Evolutionary conservation across 2,329 filamentous ascomycete genomes (phyloP).

Genomic region (Trichoderma cornu-damae): DNA sequence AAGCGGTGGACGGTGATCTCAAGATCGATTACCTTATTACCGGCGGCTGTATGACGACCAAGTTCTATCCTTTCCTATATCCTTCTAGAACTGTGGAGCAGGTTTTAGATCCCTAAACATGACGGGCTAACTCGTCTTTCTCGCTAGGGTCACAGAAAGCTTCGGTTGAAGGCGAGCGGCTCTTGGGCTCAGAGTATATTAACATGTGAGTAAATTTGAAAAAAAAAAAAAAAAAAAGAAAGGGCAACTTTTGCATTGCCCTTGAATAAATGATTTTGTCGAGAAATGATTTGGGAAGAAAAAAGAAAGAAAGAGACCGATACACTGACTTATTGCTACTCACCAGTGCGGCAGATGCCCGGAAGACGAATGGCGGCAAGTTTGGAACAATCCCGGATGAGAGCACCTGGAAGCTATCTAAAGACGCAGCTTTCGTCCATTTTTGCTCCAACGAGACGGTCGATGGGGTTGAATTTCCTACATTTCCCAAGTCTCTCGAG

Average conservation of each 20-base stretch:
- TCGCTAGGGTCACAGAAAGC: slow-evolving; percentile 88
- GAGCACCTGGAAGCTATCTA: slow-evolving; percentile 68
- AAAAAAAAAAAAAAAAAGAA: slow-evolving; percentile 61
- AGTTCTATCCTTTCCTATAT: too few species aligned
- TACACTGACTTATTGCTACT: too few species aligned
- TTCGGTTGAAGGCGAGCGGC: slow-evolving; percentile 70
- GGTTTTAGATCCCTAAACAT: too few species aligned
- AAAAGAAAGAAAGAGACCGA: too few species aligned
- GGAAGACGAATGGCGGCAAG: slow-evolving; percentile 64
- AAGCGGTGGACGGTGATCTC: slow-evolving; percentile 63
- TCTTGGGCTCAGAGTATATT: too few species aligned
- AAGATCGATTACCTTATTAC: slow-evolving; percentile 74
- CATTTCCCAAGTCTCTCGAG: slow-evolving; percentile 61
- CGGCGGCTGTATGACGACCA: too few species aligned
- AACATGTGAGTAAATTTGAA: too few species aligned
- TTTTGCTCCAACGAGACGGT: slow-evolving; percentile 94
- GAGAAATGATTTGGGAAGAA: background rate
- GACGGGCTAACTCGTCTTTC: too few species aligned
- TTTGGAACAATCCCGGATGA: slow-evolving; percentile 80
- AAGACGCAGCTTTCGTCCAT: slow-evolving; percentile 70
- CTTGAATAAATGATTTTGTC: too few species aligned
- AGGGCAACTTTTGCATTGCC: too few species aligned
- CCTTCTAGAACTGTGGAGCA: too few species aligned
- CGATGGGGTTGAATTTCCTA: slow-evolving; percentile 84
- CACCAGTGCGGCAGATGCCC: slow-evolving; percentile 64